These are phyloP conservation scores for Phytophthora meadii DNA, from an alignment of 352 stramenopile genomes.

Conservation along the genomic window DNA sequence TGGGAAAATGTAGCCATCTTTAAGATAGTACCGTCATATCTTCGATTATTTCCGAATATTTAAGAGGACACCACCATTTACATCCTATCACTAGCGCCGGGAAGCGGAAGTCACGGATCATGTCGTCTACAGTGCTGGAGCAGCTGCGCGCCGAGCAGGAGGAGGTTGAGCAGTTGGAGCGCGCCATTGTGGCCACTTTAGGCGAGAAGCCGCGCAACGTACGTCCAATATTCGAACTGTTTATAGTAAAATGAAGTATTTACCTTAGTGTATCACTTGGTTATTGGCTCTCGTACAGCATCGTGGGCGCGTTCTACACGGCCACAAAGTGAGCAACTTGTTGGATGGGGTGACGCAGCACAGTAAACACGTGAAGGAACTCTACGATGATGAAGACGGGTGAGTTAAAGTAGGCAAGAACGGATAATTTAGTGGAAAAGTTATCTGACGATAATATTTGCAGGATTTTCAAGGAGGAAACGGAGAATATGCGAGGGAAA, in stretches of 20 bases:
- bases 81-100: slow-evolving; percentile 2
- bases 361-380: slow-evolving; percentile 75
- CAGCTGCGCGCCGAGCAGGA: slow-evolving; percentile 84
- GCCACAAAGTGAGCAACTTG: slow-evolving; percentile 86
- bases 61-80: slow-evolving; percentile 9
- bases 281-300: slow-evolving; percentile 52
- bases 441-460: background rate
- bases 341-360: slow-evolving; percentile 74
- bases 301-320: slow-evolving; percentile 76
- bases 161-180: slow-evolving; percentile 81
- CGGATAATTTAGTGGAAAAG: too few relatives aligned
- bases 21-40: slow-evolving; percentile 11
- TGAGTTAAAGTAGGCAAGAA: slow-evolving; percentile 32
- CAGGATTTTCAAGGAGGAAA: slow-evolving; percentile 83
- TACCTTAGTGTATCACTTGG: background rate
- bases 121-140: slow-evolving; percentile 89
- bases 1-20: slow-evolving; percentile 24
- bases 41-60: slow-evolving; percentile 29
- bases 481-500: slow-evolving; percentile 75
- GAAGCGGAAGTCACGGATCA: slow-evolving; percentile 25
- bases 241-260: too few relatives aligned
- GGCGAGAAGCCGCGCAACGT: slow-evolving; percentile 86
- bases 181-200: slow-evolving; percentile 72
- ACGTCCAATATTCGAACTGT: slow-evolving; percentile 22
- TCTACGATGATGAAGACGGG: slow-evolving; percentile 87